Conservation (phyloP, 257 asterid genomes). For the Solanum commersonii region DNA sequence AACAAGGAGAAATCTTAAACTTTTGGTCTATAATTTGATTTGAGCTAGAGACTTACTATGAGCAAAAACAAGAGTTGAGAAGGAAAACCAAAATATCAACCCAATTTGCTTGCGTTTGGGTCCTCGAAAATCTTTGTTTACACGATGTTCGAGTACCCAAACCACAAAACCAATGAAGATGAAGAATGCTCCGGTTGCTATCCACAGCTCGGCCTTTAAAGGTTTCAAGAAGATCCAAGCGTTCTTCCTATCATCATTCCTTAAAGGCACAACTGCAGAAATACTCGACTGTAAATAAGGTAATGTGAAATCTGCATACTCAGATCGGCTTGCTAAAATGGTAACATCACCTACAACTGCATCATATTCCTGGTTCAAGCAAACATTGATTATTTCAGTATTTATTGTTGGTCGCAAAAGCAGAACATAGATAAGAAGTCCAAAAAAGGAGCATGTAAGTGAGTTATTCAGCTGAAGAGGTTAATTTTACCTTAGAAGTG, state of each 20-base stretch:
- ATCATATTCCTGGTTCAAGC: constrained; percentile 17
- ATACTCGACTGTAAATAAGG: constrained; percentile 34
- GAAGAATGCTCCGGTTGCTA: constrained; percentile 17
- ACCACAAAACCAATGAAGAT: constrained; percentile 18
- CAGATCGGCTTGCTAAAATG: constrained; percentile 24
- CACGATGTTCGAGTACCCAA: constrained; percentile 36
- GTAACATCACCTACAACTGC: constrained; percentile 38
- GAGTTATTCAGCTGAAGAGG: background rate
- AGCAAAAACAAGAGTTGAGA: no score
- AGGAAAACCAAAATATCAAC: no score
- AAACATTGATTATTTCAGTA: background rate
- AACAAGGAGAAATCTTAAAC: background rate
- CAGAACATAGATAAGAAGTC: background rate
- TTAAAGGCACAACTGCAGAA: constrained; percentile 13
- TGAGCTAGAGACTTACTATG: no score
- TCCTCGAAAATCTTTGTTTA: constrained; percentile 27
- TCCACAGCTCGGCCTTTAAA: constrained; percentile 19
- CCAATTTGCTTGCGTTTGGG: no score
- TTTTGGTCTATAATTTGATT: no score
- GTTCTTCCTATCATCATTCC: background rate
- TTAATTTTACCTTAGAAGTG: no score
- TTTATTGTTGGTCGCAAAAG: background rate
- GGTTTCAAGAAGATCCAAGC: constrained; percentile 27
- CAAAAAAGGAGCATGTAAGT: background rate
- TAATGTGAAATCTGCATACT: constrained; percentile 29